Base-by-base conservation (phyloP, 768 basidiomycete species). In the Boletus vermiculosoides region DNA sequence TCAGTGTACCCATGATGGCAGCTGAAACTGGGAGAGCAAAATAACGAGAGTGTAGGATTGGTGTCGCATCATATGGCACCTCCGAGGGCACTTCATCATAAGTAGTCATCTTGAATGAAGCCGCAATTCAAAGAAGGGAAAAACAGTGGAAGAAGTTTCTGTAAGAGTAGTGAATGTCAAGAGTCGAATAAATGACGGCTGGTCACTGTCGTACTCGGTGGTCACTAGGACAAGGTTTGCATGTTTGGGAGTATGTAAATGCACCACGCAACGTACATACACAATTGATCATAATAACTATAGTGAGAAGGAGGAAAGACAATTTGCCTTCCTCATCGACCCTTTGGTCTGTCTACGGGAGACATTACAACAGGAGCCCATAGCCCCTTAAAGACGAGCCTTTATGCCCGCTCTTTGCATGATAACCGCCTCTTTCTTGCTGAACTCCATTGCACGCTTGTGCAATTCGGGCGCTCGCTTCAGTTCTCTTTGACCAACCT, bases 401-500 rank as follows among this genome's bases (percentile, higher is more conserved):
- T 85, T 89, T 34, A 89, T 46, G 28, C 83, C 82, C 57, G 83
- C 80, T 64, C 82, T 85, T 45, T 80, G 76, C 63, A 89, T 71
- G 49, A 91, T 66, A 7, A 66, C 76, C n/a, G 72, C 77, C 69
- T 92, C 87, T 69, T 78, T 88, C 74, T 77, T 77, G 71, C 80
- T 82, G 45, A 80, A 66, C 57, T 83, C 84, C 13, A 74, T 76
- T 6, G 80, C 74, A 57, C 81, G 83, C 67, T 80, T 77, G 25
- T 72, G 78, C 4, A 97, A 74, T 13, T 59, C 78, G 1, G 83
- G 81, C 1, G 86, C 92, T 25, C 92, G 85, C 74, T 83, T 89
- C 61, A 98, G 77, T 74, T 98, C 96, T 45, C 86, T 78, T 66
- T 88, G 88, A 10, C 95, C 96, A 44, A 98, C 90, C 74, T 98